phyloP scores from a whole-genome alignment of 2,329 filamentous ascomycete species.

The Trichophyton schoenleinii region DNA sequence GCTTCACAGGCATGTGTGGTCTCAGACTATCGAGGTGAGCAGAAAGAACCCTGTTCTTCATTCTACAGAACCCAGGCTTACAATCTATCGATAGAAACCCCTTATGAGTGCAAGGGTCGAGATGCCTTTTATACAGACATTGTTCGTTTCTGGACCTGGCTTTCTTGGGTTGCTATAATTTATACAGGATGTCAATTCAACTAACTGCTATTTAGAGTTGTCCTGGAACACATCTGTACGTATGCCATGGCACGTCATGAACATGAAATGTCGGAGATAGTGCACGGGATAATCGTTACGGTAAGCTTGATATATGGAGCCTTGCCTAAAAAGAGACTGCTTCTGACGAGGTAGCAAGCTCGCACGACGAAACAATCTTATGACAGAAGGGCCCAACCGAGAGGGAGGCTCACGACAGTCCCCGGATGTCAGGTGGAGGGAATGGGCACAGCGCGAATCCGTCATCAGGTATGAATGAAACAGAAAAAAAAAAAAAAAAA shows the following conservation, averaged over 20 bases:
- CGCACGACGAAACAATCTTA: constrained; percentile 15
- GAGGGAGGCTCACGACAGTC: constrained; percentile 12
- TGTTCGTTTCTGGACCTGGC: constrained; percentile 8
- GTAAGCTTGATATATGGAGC: constrained; percentile 7
- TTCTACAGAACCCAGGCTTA: background rate
- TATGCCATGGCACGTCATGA: constrained; percentile 15
- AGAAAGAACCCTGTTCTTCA: background rate
- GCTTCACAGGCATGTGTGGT: constrained; percentile 13
- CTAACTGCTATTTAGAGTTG: constrained; percentile 7
- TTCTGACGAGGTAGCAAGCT: constrained; percentile 5
- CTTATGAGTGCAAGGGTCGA: constrained; percentile 14
- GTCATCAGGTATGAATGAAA: constrained; percentile 12
- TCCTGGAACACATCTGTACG: constrained; percentile 16
- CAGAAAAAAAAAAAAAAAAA: too few species aligned
- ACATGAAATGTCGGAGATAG: constrained; percentile 17
- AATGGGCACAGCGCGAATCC: constrained; percentile 16
- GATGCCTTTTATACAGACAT: constrained; percentile 15
- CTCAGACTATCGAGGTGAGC: constrained; percentile 12
- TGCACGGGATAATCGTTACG: constrained; percentile 16
- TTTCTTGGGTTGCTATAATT: background rate
- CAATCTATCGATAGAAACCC: constrained; percentile 9
- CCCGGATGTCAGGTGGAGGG: constrained; percentile 15
- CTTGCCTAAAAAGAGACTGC: background rate
- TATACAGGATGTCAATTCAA: too few species aligned
- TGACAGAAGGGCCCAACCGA: constrained; percentile 11